These are phyloP conservation scores for Tuber indicum DNA, from an alignment of 495 filamentous ascomycete species.

Conservation along the genomic window DNA sequence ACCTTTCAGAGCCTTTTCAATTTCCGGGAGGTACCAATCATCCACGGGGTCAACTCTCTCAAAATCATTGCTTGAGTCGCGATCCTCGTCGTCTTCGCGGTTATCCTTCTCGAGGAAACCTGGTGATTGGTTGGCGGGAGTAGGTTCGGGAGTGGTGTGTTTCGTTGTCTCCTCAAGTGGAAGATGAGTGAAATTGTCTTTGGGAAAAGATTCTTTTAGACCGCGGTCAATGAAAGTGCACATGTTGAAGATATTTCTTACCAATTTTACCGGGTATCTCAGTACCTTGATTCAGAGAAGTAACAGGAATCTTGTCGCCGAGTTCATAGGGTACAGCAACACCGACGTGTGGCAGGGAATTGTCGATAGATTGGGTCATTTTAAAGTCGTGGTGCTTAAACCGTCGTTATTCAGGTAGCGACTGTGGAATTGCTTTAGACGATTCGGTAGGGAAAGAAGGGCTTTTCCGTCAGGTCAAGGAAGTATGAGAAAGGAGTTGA, in stretches of 20 bases:
- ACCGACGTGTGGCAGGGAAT: neutral
- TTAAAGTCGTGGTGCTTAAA: neutral
- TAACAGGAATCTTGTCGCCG: neutral
- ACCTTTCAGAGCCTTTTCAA: neutral
- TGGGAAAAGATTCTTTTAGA: neutral
- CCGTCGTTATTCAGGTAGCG: neutral
- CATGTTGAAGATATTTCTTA: neutral
- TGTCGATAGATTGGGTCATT: neutral
- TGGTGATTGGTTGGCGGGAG: neutral
- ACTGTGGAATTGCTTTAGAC: neutral
- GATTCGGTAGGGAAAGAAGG: neutral
- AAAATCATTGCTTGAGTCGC: neutral
- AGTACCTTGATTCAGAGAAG: neutral
- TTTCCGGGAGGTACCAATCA: neutral
- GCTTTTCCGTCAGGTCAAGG: neutral
- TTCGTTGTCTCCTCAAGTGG: neutral
- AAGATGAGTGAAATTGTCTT: neutral
- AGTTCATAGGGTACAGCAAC: neutral
- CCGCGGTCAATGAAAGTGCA: neutral
- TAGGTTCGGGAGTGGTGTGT: neutral
- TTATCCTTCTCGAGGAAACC: slow-evolving; percentile 10
- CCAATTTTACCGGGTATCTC: neutral
- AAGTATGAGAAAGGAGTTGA: neutral
- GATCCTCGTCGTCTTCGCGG: neutral
- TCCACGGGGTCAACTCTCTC: neutral